phyloP scores from a whole-genome alignment of 441 rosid genomes.

The Francoa sonchifolia region DNA sequence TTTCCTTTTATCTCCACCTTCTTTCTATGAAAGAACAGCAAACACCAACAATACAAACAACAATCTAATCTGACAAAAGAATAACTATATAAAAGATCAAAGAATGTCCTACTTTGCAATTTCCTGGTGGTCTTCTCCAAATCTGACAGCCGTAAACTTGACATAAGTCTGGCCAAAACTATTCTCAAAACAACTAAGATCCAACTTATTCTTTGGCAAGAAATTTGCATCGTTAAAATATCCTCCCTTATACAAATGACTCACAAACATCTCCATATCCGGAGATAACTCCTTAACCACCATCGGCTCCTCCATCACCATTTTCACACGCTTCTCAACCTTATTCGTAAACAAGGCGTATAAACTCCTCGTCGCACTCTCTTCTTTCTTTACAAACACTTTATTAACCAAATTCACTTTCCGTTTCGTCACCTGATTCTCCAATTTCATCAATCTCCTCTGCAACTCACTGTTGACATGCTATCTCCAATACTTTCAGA shows the following conservation, averaged over 20 bases:
- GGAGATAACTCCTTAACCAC: constrained; percentile 41
- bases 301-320: constrained; percentile 9
- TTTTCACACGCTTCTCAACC: constrained; percentile 5
- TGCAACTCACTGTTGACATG: constrained; percentile 19
- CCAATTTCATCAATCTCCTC: constrained; percentile 27
- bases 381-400: constrained; percentile 8
- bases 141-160: constrained; percentile 38
- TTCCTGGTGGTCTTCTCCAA: constrained; percentile 56
- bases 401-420: constrained; percentile 20
- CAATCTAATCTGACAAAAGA: constrained; percentile 2
- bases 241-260: constrained; percentile 39
- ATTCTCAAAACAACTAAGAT: constrained; percentile 36
- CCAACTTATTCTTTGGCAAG: constrained; percentile 25
- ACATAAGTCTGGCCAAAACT: constrained; percentile 40
- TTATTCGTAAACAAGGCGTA: constrained; percentile 15
- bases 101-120: constrained; percentile 47
- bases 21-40: too few species aligned
- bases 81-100: background rate
- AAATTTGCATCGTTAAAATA: constrained; percentile 57
- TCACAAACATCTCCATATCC: constrained; percentile 35
- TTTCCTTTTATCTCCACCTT: too few species aligned
- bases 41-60: background rate
- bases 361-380: constrained; percentile 10
- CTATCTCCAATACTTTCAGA: constrained; percentile 19
- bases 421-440: constrained; percentile 24